A percentile compares a stretch with the other conserved stretches of the same genome.
phyloP scores from a whole-genome alignment of 345 rosid genomes.

The Populus deltoides region DNA sequence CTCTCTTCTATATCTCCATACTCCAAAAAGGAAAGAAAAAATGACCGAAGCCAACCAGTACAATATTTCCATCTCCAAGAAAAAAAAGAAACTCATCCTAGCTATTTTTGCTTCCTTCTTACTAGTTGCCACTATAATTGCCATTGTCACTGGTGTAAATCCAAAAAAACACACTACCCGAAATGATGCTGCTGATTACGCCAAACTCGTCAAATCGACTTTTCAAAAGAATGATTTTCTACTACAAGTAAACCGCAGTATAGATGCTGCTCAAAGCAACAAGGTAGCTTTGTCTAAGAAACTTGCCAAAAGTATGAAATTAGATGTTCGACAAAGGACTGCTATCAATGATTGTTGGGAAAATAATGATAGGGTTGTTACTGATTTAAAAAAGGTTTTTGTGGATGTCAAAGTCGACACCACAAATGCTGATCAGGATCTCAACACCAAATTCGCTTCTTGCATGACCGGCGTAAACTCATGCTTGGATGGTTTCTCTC shows the following conservation, averaged over 20 bases:
- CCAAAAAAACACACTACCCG: conserved; percentile 10
- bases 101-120: conserved; percentile 37
- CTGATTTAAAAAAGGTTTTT: conserved; percentile 53
- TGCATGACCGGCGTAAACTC: conserved; percentile 82
- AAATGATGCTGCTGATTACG: conserved; percentile 28
- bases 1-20: neutral
- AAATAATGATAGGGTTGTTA: conserved; percentile 69
- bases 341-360: conserved; percentile 78
- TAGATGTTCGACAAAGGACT: conserved; percentile 40
- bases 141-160: conserved; percentile 40
- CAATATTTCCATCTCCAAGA: conserved; percentile 17
- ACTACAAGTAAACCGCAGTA: conserved; percentile 14
- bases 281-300: conserved; percentile 18
- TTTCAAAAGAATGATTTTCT: too few relatives aligned
- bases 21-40: neutral
- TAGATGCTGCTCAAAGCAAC: conserved; percentile 18
- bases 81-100: conserved; percentile 32
- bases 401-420: conserved; percentile 57
- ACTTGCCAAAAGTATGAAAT: neutral
- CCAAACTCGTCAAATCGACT: conserved; percentile 11
- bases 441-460: conserved; percentile 66
- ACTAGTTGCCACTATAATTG: conserved; percentile 38
- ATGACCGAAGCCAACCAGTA: conserved; percentile 22
- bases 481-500: conserved; percentile 75
- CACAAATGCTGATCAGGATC: conserved; percentile 34